phyloP scores from a whole-genome alignment of 345 rosid species.

The Corymbia maculata region DNA sequence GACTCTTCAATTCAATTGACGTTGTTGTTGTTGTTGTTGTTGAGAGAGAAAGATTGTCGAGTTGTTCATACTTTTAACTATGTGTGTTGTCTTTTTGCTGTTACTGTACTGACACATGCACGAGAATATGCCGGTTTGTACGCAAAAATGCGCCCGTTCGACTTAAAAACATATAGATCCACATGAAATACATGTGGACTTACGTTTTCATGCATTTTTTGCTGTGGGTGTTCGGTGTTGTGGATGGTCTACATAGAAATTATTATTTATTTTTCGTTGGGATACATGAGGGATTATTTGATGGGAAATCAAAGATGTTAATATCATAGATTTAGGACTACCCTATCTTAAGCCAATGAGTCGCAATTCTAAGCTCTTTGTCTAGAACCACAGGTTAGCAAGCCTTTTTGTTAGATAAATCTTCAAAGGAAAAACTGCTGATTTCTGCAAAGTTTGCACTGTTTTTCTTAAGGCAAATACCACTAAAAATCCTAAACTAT shows the following conservation, averaged over 20 bases:
- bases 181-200: background rate
- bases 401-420: background rate
- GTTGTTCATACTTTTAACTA: background rate
- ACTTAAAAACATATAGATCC: background rate
- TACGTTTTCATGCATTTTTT: background rate
- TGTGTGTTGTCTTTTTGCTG: background rate
- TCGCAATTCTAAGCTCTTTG: background rate
- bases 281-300: background rate
- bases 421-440: background rate
- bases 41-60: background rate
- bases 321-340: background rate
- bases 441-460: background rate
- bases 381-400: background rate
- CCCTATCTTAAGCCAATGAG: background rate
- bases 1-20: background rate
- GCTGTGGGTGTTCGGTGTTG: background rate
- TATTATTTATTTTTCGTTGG: background rate
- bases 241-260: background rate
- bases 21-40: background rate
- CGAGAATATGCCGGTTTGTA: background rate
- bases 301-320: background rate
- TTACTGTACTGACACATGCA: background rate
- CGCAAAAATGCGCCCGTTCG: background rate
- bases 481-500: no score
- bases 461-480: background rate